phyloP scores from a whole-genome alignment of 768 basidiomycete genomes.

The Amylocystis lapponica region DNA sequence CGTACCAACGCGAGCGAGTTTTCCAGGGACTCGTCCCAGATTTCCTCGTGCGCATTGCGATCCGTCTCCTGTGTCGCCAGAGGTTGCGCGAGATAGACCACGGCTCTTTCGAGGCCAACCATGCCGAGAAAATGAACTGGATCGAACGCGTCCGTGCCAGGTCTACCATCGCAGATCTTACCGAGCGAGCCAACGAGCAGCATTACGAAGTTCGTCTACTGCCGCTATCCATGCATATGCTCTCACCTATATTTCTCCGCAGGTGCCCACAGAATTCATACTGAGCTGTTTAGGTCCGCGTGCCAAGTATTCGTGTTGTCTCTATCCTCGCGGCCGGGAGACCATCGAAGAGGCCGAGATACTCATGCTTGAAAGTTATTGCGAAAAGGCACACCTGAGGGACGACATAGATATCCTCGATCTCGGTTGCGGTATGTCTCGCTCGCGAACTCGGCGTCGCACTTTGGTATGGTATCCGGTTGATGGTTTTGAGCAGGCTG shows the following conservation, averaged over 20 bases:
- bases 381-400: slow-evolving; percentile 52
- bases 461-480: neutral
- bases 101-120: slow-evolving; percentile 53
- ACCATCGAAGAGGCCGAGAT: slow-evolving; percentile 59
- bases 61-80: slow-evolving; percentile 44
- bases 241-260: neutral
- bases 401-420: slow-evolving; percentile 63
- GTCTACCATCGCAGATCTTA: slow-evolving; percentile 51
- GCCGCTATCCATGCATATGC: neutral
- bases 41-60: slow-evolving; percentile 41
- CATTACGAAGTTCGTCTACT: slow-evolving; percentile 58
- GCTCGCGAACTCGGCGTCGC: neutral
- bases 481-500: slow-evolving; percentile 37
- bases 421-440: slow-evolving; percentile 55
- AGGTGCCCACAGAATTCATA: slow-evolving; percentile 61
- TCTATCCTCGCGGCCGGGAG: slow-evolving; percentile 56
- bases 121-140: slow-evolving; percentile 62
- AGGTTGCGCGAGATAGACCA: slow-evolving; percentile 55
- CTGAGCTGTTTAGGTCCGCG: slow-evolving; percentile 57
- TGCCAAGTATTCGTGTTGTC: slow-evolving; percentile 63
- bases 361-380: slow-evolving; percentile 62
- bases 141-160: slow-evolving; percentile 49
- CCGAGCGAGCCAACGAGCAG: slow-evolving; percentile 69
- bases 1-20: neutral
- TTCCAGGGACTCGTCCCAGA: slow-evolving; percentile 54